These are phyloP conservation scores for Suillus subluteus DNA, from an alignment of 768 basidiomycete species.

Conservation along the genomic window DNA sequence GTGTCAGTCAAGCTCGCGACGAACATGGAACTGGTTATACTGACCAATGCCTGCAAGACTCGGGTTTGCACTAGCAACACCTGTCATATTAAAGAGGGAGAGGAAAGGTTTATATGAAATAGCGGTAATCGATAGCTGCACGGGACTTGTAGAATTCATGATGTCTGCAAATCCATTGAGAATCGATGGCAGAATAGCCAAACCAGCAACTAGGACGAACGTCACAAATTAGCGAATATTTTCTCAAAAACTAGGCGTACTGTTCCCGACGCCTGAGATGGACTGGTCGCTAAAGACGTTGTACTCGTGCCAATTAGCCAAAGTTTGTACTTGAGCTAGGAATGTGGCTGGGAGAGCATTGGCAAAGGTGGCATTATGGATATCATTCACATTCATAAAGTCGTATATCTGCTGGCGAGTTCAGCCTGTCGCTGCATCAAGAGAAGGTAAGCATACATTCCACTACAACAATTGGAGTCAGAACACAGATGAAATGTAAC, in stretches of 20 bases:
- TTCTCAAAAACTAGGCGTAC: conserved; percentile 35
- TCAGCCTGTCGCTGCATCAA: conserved; percentile 5
- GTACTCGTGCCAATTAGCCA: conserved; percentile 78
- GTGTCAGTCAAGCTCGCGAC: not conserved
- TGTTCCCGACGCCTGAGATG: conserved; percentile 67
- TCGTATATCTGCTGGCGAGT: conserved; percentile 55
- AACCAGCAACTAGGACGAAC: conserved; percentile 58
- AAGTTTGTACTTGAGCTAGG: conserved; percentile 56
- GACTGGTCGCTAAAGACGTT: conserved; percentile 59
- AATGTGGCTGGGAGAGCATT: conserved; percentile 48
- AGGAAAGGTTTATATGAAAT: conserved; percentile 80
- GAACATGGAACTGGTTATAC: not conserved
- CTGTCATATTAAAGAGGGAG: conserved; percentile 79
- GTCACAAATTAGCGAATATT: not conserved
- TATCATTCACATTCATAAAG: conserved; percentile 72
- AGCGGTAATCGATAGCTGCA: conserved; percentile 61
- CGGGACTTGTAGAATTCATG: conserved; percentile 49
- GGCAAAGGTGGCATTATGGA: conserved; percentile 64
- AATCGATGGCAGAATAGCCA: conserved; percentile 64
- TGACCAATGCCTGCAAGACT: conserved; percentile 63
- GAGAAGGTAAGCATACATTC: conserved; percentile 40
- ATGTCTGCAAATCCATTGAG: conserved; percentile 56
- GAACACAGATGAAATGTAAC: conserved; percentile 3
- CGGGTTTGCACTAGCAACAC: conserved; percentile 51
- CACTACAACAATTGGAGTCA: conserved; percentile 35